Conservation (phyloP, 2,329 filamentous ascomycete species). For the Nemania bipapillata region DNA sequence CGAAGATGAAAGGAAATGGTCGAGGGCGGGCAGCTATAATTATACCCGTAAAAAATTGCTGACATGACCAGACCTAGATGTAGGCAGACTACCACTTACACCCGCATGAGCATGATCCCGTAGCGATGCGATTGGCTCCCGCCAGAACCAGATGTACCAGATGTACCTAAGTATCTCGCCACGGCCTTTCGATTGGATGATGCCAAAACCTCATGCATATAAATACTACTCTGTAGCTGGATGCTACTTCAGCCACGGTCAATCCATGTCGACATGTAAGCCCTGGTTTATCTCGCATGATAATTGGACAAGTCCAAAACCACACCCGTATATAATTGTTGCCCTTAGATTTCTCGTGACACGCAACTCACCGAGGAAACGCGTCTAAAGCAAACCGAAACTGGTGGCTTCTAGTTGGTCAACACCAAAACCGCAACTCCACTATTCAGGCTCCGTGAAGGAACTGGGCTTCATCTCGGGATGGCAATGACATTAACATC, state of each 20-base stretch:
- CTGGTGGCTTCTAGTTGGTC: not conserved
- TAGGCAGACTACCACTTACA: not conserved
- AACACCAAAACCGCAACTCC: constrained; percentile 6
- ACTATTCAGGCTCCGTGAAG: not conserved
- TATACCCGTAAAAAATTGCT: no score
- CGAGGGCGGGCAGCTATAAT: no score
- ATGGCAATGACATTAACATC: not conserved
- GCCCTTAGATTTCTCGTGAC: not conserved
- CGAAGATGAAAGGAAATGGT: not conserved
- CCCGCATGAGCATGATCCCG: not conserved
- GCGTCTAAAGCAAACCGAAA: not conserved
- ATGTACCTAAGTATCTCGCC: no score
- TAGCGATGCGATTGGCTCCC: not conserved
- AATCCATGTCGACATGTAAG: not conserved
- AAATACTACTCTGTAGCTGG: no score
- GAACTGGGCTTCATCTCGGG: not conserved
- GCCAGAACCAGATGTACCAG: not conserved
- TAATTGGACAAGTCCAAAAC: constrained; percentile 1
- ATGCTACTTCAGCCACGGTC: no score
- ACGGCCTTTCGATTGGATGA: not conserved
- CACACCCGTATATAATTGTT: not conserved
- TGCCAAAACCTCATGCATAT: constrained; percentile 10
- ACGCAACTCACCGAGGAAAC: no score
- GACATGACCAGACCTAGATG: not conserved
- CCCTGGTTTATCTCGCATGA: not conserved